Conservation (phyloP, 169 alveolate species). For the Miamiensis avidus region DNA sequence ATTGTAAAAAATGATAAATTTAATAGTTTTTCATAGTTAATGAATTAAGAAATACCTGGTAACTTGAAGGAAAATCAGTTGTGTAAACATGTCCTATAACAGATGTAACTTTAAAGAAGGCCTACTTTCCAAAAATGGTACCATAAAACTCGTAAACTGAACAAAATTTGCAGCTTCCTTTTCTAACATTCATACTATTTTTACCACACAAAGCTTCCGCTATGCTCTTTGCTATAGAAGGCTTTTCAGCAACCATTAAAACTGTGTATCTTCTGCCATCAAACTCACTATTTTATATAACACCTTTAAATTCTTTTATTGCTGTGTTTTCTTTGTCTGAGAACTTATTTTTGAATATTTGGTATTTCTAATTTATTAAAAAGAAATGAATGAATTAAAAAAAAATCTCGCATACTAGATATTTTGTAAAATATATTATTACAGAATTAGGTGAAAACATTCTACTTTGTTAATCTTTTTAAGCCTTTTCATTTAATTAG, state of each 20-base stretch:
- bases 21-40: no score
- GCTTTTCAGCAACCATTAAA: constrained; percentile 99
- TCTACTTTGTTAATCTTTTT: no score
- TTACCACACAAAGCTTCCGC: constrained; percentile 91
- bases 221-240: constrained; percentile 97
- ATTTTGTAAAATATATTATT: no score
- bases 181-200: constrained; percentile 54
- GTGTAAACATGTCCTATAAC: constrained; percentile 96
- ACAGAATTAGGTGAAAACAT: no score
- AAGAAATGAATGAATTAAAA: no score
- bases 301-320: background rate
- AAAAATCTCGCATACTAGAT: background rate
- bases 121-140: constrained; percentile 79
- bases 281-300: background rate
- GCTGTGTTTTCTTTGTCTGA: background rate
- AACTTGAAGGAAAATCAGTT: constrained; percentile 94
- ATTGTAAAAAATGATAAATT: no score
- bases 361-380: background rate
- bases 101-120: constrained; percentile 82
- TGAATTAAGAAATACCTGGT: constrained; percentile 71
- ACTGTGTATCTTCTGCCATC: constrained; percentile 56
- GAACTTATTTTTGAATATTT: background rate
- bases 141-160: constrained; percentile 88
- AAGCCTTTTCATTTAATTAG: background rate
- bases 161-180: constrained; percentile 71